phyloP scores from a whole-genome alignment of 2,329 filamentous ascomycete genomes.

The Lachnum nothofagi region DNA sequence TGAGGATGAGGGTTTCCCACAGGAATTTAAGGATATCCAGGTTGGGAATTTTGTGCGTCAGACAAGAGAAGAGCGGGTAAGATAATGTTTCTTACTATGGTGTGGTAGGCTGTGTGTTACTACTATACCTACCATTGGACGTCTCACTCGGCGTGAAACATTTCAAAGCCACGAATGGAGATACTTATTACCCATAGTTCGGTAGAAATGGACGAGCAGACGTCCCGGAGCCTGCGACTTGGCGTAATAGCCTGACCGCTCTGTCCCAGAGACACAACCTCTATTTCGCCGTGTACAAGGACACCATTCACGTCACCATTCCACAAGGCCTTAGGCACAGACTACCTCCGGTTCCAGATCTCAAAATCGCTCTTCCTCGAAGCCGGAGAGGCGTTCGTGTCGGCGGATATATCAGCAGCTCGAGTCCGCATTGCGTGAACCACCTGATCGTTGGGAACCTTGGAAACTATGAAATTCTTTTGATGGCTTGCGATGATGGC shows the following conservation, averaged over 20 bases:
- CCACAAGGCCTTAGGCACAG: conserved; percentile 45
- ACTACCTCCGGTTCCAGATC: conserved; percentile 44
- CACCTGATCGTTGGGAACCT: conserved; percentile 56
- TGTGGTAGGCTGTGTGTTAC: too few relatives aligned
- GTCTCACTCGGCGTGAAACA: not conserved
- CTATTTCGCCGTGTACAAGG: conserved; percentile 56
- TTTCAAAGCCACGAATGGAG: not conserved
- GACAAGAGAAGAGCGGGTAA: not conserved
- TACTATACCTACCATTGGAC: too few relatives aligned
- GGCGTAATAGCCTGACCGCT: conserved; percentile 52
- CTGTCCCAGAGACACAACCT: conserved; percentile 57
- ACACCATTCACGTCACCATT: conserved; percentile 53
- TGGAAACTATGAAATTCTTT: conserved; percentile 63
- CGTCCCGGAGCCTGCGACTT: conserved; percentile 21
- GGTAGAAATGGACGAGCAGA: not conserved
- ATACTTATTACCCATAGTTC: conserved; percentile 4
- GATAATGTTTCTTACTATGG: not conserved
- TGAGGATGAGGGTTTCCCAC: too few relatives aligned
- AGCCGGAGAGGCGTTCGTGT: conserved; percentile 40
- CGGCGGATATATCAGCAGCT: conserved; percentile 49
- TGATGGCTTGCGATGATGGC: conserved; percentile 67
- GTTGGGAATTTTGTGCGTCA: not conserved
- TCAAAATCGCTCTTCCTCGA: conserved; percentile 43
- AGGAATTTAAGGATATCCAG: not conserved
- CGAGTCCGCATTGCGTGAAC: conserved; percentile 44